Percentiles rank a stretch among this genome's conserved stretches.
Conservation (phyloP, 176 grass and related monocot species). For the Themeda triandra region DNA sequence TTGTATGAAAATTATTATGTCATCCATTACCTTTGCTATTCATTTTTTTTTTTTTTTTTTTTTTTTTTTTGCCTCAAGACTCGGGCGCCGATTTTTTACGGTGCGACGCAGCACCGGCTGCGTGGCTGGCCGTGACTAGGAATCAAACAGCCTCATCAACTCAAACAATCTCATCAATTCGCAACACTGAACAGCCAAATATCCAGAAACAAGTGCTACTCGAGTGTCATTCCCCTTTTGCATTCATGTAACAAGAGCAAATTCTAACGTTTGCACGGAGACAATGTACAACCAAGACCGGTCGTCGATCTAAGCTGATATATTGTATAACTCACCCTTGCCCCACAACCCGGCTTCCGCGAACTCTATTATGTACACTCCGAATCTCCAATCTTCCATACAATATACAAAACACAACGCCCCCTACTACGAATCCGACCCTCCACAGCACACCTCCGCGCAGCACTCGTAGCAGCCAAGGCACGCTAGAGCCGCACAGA, state of each 20-base stretch:
- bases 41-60: neutral
- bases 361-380: conserved; percentile 35
- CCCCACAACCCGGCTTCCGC: neutral
- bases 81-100: neutral
- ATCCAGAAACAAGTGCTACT: neutral
- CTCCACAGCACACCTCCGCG: conserved; percentile 50
- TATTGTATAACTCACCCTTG: neutral
- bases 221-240: neutral
- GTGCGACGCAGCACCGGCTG: no score
- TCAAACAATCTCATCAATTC: neutral
- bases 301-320: conserved; percentile 24
- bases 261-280: neutral
- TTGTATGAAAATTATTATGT: neutral
- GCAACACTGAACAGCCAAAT: neutral
- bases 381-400: neutral
- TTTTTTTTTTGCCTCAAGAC: no score
- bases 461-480: conserved; percentile 90
- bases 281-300: conserved; percentile 22
- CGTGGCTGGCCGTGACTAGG: neutral
- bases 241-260: neutral
- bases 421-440: conserved; percentile 35
- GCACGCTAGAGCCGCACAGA: conserved; percentile 63
- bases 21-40: neutral
- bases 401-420: neutral
- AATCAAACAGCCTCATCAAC: neutral